Evolutionary conservation across 352 stramenopile species (phyloP), one percentile per base, ranked within the genome.

Genomic region (Pythium dissotocum): DNA sequence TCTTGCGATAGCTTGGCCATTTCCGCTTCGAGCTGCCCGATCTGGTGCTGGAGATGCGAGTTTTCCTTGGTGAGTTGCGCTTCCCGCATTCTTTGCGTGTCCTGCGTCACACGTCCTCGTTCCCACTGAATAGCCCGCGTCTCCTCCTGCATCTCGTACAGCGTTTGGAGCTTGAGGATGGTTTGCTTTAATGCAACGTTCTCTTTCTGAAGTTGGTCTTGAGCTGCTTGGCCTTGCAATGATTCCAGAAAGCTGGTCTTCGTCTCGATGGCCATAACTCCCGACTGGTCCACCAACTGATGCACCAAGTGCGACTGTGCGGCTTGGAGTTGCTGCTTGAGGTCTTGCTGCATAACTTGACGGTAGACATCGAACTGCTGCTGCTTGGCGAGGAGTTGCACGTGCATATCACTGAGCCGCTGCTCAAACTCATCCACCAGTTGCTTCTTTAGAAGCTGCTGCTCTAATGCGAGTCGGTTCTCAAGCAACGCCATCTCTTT

Each of bases 111-210:
- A 10, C 71, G 44, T 60, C 88, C 79, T 8, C 82, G 75, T 24
- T 91, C 83, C 28, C 59, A 64, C 4, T 67, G 71, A 2, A 73
- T 68, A 18, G 58, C 61, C 4, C 82, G 77, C 12, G 67, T 80
- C 35, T 90, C 73, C 28, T 85, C 77, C 49, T 91, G 81, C 72
- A 89, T 87, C 28, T 83, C 75, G 21, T 82, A 76, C 14, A 92
- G 62, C 14, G 85, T 73, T n/a, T 89, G 80, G 7, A 94, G 66
- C 38, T 87, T 89, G 7, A 92, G 60, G 12, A 92, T 60, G 10
- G 83, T 85, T 67, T 89, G 82, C 60, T 90, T 90, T 52, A 94
- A 73, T 18, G 73, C 61, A 10, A 82, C 70, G 49, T 91, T 94
- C 57, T 94, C 85, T 18, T 80, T 73, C n/a, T 83, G 77, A 7